Conservation (phyloP, 805 yeast genomes). For the Candida ficus region DNA sequence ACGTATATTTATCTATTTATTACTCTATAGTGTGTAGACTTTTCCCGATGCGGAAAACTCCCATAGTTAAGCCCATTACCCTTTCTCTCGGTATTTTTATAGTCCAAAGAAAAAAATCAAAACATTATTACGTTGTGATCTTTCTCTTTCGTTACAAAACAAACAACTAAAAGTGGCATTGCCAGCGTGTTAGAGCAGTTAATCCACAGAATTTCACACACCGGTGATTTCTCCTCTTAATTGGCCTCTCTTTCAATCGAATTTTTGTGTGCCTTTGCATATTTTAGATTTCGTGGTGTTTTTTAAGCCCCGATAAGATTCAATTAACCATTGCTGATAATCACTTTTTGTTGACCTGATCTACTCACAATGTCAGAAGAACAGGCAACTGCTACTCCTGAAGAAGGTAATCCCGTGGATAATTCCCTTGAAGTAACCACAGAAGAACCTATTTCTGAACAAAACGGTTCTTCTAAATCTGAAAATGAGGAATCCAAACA, state of each 20-base stretch:
- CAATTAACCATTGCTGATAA: not conserved
- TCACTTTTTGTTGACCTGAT: not conserved
- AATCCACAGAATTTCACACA: no score
- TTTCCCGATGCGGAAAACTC: not conserved
- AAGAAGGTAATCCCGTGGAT: no score
- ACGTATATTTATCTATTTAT: not conserved
- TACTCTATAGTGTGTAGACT: not conserved
- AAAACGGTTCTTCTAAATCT: not conserved
- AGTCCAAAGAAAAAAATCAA: no score
- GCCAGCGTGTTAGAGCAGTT: no score
- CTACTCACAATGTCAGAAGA: not conserved
- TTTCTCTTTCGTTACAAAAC: no score
- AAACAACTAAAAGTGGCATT: no score
- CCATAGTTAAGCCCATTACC: not conserved
- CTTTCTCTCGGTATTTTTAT: no score
- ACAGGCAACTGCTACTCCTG: not conserved
- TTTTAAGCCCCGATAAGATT: constrained; percentile 9
- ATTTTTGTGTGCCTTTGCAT: not conserved
- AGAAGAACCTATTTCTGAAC: not conserved
- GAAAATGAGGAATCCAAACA: not conserved
- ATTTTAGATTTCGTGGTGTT: not conserved
- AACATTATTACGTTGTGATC: no score
- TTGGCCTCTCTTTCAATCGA: not conserved
- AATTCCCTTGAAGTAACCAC: no score
- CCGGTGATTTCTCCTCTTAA: not conserved